Percentiles rank a stretch among this genome's conserved stretches.
These are phyloP conservation scores for Malassezia cuniculi DNA, from an alignment of 1,284 basidiomycete species.

Conservation along the genomic window DNA sequence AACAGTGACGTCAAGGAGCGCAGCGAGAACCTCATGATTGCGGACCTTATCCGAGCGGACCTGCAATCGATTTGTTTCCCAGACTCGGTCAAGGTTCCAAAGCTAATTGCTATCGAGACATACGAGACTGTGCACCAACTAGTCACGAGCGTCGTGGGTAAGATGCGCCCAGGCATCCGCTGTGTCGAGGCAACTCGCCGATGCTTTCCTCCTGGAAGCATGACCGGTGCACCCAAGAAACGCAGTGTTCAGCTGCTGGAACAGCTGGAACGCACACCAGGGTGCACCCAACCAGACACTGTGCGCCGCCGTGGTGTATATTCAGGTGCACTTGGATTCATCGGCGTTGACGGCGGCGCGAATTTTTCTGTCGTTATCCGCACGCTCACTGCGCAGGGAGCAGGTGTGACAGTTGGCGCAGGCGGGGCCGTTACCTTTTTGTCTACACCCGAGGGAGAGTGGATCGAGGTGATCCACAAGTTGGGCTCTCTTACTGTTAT, in stretches of 20 bases:
- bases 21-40: conserved; percentile 97
- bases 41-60: conserved; percentile 88
- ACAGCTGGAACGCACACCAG: conserved; percentile 53
- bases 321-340: conserved; percentile 73
- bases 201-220: conserved; percentile 61
- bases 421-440: conserved; percentile 92
- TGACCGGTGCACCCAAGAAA: conserved; percentile 95
- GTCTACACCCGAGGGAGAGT: conserved; percentile 72
- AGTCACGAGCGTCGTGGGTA: conserved; percentile 69
- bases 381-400: conserved; percentile 68
- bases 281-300: conserved; percentile 7
- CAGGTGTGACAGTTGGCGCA: conserved; percentile 57
- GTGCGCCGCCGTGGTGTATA: conserved; percentile 58
- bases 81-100: conserved; percentile 64
- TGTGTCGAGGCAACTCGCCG: conserved; percentile 61
- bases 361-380: conserved; percentile 95
- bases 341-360: conserved; percentile 72
- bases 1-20: conserved; percentile 74
- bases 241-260: conserved; percentile 82
- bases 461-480: conserved; percentile 85
- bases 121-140: conserved; percentile 93
- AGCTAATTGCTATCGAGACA: conserved; percentile 78
- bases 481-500: conserved; percentile 26
- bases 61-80: conserved; percentile 59
- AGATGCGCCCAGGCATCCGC: conserved; percentile 47